phyloP scores from a whole-genome alignment of 441 rosid genomes.

The Rhodomyrtus psidioides region DNA sequence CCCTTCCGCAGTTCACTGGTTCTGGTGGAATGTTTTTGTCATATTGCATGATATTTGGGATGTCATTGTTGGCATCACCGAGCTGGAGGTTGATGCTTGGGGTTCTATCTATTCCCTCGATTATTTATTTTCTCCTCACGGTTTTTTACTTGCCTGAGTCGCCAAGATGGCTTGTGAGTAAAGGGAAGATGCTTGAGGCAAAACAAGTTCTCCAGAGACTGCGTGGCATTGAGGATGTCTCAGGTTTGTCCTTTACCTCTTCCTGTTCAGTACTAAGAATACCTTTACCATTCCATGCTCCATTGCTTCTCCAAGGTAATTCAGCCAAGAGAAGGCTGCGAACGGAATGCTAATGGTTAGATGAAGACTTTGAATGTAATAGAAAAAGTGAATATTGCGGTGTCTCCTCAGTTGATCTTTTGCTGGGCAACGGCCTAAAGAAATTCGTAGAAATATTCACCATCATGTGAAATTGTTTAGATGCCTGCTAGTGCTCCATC shows the following conservation, averaged over 20 bases:
- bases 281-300: background rate
- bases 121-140: slow-evolving; percentile 35
- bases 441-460: too few relatives aligned
- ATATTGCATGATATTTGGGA: slow-evolving; percentile 65
- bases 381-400: background rate
- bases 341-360: background rate
- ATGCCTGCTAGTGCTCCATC: background rate
- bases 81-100: slow-evolving; percentile 78
- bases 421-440: background rate
- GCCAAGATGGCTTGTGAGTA: slow-evolving; percentile 81
- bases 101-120: slow-evolving; percentile 58
- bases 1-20: slow-evolving; percentile 68
- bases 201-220: slow-evolving; percentile 56
- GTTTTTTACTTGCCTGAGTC: slow-evolving; percentile 71
- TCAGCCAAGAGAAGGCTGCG: background rate
- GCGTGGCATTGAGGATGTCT: slow-evolving; percentile 71
- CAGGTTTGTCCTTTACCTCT: slow-evolving; percentile 25
- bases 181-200: slow-evolving; percentile 67
- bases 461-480: too few relatives aligned
- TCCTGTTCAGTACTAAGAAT: background rate
- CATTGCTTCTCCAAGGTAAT: background rate
- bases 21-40: slow-evolving; percentile 72
- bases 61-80: slow-evolving; percentile 45
- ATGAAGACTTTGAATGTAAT: background rate
- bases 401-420: background rate